Percentiles rank a stretch among this genome's conserved stretches.
These are phyloP conservation scores for Teunomyces kruisii DNA, from an alignment of 805 yeast genomes.

Conservation along the genomic window DNA sequence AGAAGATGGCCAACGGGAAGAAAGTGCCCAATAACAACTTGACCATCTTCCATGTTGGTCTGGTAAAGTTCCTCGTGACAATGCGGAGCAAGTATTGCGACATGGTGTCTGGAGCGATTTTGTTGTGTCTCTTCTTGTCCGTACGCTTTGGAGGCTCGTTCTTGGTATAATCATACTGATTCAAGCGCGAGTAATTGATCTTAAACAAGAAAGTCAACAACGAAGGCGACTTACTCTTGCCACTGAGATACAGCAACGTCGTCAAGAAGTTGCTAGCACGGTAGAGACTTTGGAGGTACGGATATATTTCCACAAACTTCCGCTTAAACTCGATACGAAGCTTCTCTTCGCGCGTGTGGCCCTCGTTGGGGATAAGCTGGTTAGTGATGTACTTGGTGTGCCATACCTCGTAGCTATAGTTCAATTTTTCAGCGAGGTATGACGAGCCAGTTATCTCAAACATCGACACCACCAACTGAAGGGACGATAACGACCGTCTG, in stretches of 20 bases:
- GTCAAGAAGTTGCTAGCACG: slow-evolving; percentile 54
- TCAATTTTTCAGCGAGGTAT: slow-evolving; percentile 68
- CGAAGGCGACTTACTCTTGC: slow-evolving; percentile 61
- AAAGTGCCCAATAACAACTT: slow-evolving; percentile 45
- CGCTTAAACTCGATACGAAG: slow-evolving; percentile 28
- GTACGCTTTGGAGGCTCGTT: slow-evolving; percentile 24
- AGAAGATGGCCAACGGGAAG: slow-evolving; percentile 80
- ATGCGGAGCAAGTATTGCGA: slow-evolving; percentile 32
- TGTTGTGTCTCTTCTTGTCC: slow-evolving; percentile 15
- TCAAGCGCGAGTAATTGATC: slow-evolving; percentile 65
- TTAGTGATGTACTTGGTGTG: slow-evolving; percentile 58
- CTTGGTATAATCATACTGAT: slow-evolving; percentile 47
- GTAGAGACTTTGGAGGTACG: slow-evolving; percentile 49
- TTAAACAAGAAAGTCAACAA: slow-evolving; percentile 59
- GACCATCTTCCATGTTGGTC: slow-evolving; percentile 32
- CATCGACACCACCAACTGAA: slow-evolving; percentile 57
- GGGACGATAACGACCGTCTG: slow-evolving; percentile 49
- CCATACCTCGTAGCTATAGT: slow-evolving; percentile 59
- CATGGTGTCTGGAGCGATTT: slow-evolving; percentile 43
- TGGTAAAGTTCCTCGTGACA: slow-evolving; percentile 17
- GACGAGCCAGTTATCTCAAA: slow-evolving; percentile 64
- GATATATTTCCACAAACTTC: slow-evolving; percentile 60
- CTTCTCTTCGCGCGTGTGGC: slow-evolving; percentile 21
- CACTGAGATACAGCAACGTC: slow-evolving; percentile 66
- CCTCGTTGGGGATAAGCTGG: slow-evolving; percentile 29